These are phyloP conservation scores for Phytophthora constricta DNA, from an alignment of 352 stramenopile genomes.

Conservation along the genomic window DNA sequence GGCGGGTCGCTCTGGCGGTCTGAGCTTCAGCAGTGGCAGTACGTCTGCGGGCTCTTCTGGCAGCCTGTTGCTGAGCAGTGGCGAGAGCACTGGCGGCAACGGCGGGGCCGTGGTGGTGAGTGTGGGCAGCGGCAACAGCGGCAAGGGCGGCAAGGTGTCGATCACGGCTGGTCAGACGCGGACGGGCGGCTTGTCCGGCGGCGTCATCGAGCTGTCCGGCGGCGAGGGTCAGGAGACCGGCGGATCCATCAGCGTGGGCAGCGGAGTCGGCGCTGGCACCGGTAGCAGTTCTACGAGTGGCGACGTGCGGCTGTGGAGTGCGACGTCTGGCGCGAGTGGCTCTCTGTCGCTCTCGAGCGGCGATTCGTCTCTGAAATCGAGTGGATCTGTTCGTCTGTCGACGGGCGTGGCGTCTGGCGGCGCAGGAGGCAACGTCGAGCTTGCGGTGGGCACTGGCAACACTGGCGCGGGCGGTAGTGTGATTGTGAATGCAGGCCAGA, in stretches of 20 bases:
- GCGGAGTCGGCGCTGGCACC: constrained; percentile 4
- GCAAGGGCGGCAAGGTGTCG: constrained; percentile 15
- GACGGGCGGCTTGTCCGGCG: constrained; percentile 3
- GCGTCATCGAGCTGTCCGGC: constrained; percentile 11
- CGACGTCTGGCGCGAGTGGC: neutral
- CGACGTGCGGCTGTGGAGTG: constrained; percentile 13
- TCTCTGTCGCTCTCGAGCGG: constrained; percentile 6
- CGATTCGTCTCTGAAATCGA: constrained; percentile 4
- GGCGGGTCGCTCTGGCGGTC: constrained; percentile 7
- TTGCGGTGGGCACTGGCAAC: constrained; percentile 23
- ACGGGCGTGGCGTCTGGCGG: constrained; percentile 16
- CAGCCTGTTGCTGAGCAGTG: constrained; percentile 10
- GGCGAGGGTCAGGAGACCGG: neutral
- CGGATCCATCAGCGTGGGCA: constrained; percentile 1
- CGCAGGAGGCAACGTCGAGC: constrained; percentile 18
- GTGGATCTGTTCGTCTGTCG: constrained; percentile 11
- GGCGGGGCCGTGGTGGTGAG: constrained; percentile 18
- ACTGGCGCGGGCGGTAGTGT: constrained; percentile 14
- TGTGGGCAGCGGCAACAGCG: constrained; percentile 11
- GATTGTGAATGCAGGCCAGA: constrained; percentile 15
- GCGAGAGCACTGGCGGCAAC: constrained; percentile 15
- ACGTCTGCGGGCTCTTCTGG: constrained; percentile 13
- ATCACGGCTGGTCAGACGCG: constrained; percentile 13
- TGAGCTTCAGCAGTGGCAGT: constrained; percentile 13
- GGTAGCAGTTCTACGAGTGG: constrained; percentile 7